Evolutionary conservation across 2,329 filamentous ascomycete genomes (phyloP), one percentile per base, ranked within the genome.

Genomic region (Arthroderma sp.): DNA sequence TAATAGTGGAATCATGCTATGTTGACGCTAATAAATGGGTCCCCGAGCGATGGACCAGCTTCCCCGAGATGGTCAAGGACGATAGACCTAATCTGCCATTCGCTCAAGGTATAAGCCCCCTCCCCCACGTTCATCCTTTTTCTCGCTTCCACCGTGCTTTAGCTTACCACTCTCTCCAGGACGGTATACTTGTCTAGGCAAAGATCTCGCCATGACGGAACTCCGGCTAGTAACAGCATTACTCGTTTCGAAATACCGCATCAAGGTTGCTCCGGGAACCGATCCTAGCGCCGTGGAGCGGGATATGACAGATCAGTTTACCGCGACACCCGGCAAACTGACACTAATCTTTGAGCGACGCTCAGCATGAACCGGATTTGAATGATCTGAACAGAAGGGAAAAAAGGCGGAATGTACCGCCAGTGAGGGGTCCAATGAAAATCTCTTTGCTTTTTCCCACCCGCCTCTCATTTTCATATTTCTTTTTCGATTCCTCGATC

Each of bases 171-270:
- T 22, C 15, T 22, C 15, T 22, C 45, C 29, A 44, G 54, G 54
- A 22, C 29, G 50, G 10, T 54, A 55, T 29, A 50, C 51, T 5
- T 59, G 55, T 40, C 43, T 51, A 1, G 57, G 57, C 1, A 52
- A 53, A 38, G 42, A 48, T 6, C 43, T 59, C 5, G 57, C 56
- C 3, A 44, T 57, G 44, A 56, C 55, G 51, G 55, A 58, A 31
- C 41, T 58, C 30, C 44, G 57, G 4, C 45, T 52, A 8, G 53
- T 58, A 28, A 48, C 57, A 1, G 50, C 54, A 3, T 38, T 45
- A n/a, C 39, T 50, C 8, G 43, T 52, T 4, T 36, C n/a, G 1
- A 34, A 27, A 32, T 54, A 50, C 29, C 44, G 53, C 42, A 44
- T 56, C n/a, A 29, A 37, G 11, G 30, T 52, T 3, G 42, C 48